Evolutionary conservation across 23 red algal genomes (phyloP).

Genomic region (Gracilaria gracilis): DNA sequence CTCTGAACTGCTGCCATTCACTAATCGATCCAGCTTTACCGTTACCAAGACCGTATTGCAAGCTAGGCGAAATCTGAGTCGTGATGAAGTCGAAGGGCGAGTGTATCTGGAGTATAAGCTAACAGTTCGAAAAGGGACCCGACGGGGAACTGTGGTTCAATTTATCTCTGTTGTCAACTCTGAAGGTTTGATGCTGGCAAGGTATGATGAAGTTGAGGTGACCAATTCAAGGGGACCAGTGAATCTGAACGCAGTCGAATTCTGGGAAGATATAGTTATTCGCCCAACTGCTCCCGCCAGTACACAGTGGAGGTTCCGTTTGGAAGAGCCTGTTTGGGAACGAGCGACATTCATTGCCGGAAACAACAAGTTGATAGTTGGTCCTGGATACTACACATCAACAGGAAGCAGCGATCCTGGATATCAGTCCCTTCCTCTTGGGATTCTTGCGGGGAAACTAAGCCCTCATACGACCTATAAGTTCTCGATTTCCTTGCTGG

Average conservation of each 20-base stretch:
- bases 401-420: conserved; percentile 52
- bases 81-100: conserved; percentile 5
- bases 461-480: conserved; percentile 30
- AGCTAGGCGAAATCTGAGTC: neutral
- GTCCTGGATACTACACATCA: conserved; percentile 47
- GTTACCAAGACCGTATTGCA: conserved; percentile 28
- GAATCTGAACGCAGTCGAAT: conserved; percentile 44
- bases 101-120: conserved; percentile 37
- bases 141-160: conserved; percentile 29
- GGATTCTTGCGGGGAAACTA: conserved; percentile 41
- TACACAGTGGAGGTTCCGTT: conserved; percentile 64
- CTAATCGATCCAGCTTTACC: conserved; percentile 17
- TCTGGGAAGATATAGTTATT: conserved; percentile 74
- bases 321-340: conserved; percentile 52
- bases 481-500: conserved; percentile 41
- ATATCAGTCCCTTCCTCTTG: conserved; percentile 41
- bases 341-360: conserved; percentile 44
- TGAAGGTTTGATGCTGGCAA: conserved; percentile 34
- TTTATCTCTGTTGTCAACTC: conserved; percentile 30
- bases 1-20: conserved; percentile 39
- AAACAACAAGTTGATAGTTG: conserved; percentile 43
- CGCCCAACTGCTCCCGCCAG: conserved; percentile 6
- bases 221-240: conserved; percentile 30
- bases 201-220: conserved; percentile 53
- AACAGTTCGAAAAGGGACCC: conserved; percentile 34